Conservation (phyloP, 768 basidiomycete species). For the Astraeus odoratus region DNA sequence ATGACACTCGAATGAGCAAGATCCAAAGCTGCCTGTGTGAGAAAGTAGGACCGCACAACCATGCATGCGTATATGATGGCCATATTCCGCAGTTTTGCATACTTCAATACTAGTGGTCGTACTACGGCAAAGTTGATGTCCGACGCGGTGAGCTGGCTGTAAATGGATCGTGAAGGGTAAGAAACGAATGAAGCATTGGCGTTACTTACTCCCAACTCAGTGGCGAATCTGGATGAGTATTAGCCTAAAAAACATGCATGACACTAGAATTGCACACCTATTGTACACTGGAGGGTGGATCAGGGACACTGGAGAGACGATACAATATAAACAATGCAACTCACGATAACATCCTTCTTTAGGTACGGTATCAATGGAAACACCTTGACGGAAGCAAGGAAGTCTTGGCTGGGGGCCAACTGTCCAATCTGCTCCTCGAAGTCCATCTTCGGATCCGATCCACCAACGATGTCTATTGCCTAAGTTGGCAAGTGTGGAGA, state of each 20-base stretch:
- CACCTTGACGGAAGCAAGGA: conserved; percentile 58
- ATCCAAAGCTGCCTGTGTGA: conserved; percentile 58
- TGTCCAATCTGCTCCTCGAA: conserved; percentile 21
- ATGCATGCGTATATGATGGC: conserved; percentile 72
- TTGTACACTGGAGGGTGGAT: conserved; percentile 15
- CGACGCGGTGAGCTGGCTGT: conserved; percentile 76
- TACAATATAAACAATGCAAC: conserved; percentile 24
- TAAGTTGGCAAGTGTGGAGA: too few relatives aligned
- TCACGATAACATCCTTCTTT: conserved; percentile 62
- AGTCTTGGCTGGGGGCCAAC: conserved; percentile 52
- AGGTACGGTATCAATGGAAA: conserved; percentile 76
- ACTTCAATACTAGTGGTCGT: conserved; percentile 70
- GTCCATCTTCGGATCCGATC: conserved; percentile 25
- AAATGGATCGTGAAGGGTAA: not conserved
- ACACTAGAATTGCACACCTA: conserved; percentile 19
- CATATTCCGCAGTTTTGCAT: conserved; percentile 70
- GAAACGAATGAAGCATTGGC: not conserved
- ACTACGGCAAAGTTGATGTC: conserved; percentile 80
- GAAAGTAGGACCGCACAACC: conserved; percentile 73
- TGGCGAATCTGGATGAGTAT: conserved; percentile 58
- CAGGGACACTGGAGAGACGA: conserved; percentile 13
- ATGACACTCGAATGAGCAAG: conserved; percentile 75
- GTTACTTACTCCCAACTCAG: conserved; percentile 72
- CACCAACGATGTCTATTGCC: not conserved
- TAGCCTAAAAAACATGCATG: too few relatives aligned